Conservation (phyloP, 805 yeast species). For the Yamadazyma olivae region DNA sequence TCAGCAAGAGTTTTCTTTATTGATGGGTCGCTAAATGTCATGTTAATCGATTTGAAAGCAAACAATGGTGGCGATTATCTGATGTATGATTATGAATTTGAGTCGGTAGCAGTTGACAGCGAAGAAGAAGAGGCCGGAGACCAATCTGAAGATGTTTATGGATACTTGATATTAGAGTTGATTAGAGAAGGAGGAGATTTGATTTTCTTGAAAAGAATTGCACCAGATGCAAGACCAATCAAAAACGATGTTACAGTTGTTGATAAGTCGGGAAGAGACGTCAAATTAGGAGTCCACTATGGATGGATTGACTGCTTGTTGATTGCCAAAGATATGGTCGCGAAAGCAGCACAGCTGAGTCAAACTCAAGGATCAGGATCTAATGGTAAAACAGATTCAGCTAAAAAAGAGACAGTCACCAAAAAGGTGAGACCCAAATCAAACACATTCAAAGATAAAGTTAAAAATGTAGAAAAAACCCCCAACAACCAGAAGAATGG, state of each 20-base stretch:
- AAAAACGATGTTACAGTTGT: constrained; percentile 24
- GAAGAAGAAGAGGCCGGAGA: constrained; percentile 14
- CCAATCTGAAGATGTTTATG: constrained; percentile 47
- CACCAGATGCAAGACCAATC: constrained; percentile 35
- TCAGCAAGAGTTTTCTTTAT: constrained; percentile 40
- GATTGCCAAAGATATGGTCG: constrained; percentile 56
- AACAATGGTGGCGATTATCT: constrained; percentile 52
- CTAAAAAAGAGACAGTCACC: constrained; percentile 7
- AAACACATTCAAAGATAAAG: constrained; percentile 10
- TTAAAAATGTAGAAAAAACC: constrained; percentile 5
- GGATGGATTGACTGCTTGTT: constrained; percentile 72
- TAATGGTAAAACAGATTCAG: neutral
- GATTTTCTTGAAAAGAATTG: constrained; percentile 45
- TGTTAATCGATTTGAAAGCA: constrained; percentile 40
- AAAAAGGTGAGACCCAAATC: constrained; percentile 12
- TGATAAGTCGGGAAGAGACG: constrained; percentile 28
- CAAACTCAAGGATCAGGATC: too few species aligned
- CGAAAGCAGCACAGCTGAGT: constrained; percentile 11
- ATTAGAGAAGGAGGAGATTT: constrained; percentile 52
- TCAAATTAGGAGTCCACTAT: constrained; percentile 45
- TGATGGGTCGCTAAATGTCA: constrained; percentile 30
- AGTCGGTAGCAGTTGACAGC: constrained; percentile 24
- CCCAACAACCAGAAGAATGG: constrained; percentile 1
- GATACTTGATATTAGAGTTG: constrained; percentile 64
- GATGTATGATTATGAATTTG: constrained; percentile 79